Evolutionary conservation across 257 asterid species (phyloP).

Genomic region (Haberlea rhodopensis): DNA sequence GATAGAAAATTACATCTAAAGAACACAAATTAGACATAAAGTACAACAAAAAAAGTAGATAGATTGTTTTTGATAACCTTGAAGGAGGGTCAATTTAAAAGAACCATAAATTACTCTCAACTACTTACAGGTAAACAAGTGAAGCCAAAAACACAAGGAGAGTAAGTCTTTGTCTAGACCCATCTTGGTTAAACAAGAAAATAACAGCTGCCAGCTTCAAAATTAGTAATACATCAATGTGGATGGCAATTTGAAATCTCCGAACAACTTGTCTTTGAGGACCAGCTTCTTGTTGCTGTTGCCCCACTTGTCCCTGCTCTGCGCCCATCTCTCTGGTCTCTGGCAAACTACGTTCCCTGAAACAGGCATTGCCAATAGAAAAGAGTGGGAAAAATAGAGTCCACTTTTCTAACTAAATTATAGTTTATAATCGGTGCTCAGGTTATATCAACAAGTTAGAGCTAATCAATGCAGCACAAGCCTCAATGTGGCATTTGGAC

Average conservation of each 20-base stretch:
- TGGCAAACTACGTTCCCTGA: conserved; percentile 55
- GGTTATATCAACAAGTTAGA: conserved; percentile 1
- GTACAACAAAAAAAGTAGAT: conserved; percentile 11
- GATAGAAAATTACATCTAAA: not conserved
- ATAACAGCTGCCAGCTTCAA: conserved; percentile 88
- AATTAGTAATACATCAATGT: conserved; percentile 76
- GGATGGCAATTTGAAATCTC: conserved; percentile 87
- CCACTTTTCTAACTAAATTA: conserved; percentile 5
- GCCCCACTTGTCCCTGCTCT: conserved; percentile 68
- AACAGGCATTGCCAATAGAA: conserved; percentile 20
- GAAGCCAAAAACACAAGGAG: conserved; percentile 78
- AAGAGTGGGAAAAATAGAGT: conserved; percentile 10
- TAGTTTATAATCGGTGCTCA: not conserved
- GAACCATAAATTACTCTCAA: conserved; percentile 7
- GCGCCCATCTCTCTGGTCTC: conserved; percentile 52
- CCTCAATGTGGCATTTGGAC: conserved; percentile 7
- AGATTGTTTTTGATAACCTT: not conserved
- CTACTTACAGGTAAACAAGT: conserved; percentile 80
- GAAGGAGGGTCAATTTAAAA: not conserved
- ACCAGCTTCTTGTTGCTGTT: conserved; percentile 56
- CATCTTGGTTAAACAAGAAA: conserved; percentile 94
- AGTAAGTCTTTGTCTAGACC: conserved; percentile 81
- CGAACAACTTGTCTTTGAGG: conserved; percentile 76
- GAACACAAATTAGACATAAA: conserved; percentile 7
- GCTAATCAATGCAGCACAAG: conserved; percentile 8